Evolutionary conservation across 1,139 yeast genomes (phyloP).

Genomic region (Suzukiozyma palmioleophila): DNA sequence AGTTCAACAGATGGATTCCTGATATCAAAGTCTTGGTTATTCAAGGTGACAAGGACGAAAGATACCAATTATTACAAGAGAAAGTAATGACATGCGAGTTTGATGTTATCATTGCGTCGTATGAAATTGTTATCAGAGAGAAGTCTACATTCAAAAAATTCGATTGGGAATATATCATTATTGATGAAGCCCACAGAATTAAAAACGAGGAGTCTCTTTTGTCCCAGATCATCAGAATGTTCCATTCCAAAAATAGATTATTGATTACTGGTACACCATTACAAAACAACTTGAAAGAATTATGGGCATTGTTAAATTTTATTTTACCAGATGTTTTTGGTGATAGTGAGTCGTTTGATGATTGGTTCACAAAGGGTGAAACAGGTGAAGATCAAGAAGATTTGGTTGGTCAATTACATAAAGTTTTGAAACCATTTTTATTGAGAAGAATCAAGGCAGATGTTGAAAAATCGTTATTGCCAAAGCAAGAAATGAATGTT

Average conservation of each 20-base stretch:
- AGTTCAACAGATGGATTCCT: constrained; percentile 76
- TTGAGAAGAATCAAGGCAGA: constrained; percentile 74
- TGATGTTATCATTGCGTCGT: constrained; percentile 70
- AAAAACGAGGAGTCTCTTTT: constrained; percentile 72
- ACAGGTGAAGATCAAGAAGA: constrained; percentile 27
- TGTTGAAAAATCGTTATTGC: constrained; percentile 72
- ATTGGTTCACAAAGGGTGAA: constrained; percentile 51
- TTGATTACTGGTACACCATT: constrained; percentile 80
- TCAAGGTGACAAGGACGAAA: constrained; percentile 69
- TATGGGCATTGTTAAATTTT: constrained; percentile 77
- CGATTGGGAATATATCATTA: constrained; percentile 70
- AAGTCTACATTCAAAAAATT: constrained; percentile 60
- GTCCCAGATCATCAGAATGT: constrained; percentile 70
- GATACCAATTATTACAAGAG: constrained; percentile 49
- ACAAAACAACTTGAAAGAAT: constrained; percentile 73
- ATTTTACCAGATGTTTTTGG: constrained; percentile 75
- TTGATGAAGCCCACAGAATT: constrained; percentile 81
- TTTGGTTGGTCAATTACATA: constrained; percentile 80
- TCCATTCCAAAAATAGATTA: constrained; percentile 64
- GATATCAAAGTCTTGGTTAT: constrained; percentile 63
- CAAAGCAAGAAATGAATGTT: constrained; percentile 68
- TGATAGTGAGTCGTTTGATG: constrained; percentile 69
- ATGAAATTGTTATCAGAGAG: constrained; percentile 74
- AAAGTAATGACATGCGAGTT: constrained; percentile 57
- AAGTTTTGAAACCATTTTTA: constrained; percentile 75